Conservation (phyloP, 352 stramenopile genomes). For the Globisporangium polare region DNA sequence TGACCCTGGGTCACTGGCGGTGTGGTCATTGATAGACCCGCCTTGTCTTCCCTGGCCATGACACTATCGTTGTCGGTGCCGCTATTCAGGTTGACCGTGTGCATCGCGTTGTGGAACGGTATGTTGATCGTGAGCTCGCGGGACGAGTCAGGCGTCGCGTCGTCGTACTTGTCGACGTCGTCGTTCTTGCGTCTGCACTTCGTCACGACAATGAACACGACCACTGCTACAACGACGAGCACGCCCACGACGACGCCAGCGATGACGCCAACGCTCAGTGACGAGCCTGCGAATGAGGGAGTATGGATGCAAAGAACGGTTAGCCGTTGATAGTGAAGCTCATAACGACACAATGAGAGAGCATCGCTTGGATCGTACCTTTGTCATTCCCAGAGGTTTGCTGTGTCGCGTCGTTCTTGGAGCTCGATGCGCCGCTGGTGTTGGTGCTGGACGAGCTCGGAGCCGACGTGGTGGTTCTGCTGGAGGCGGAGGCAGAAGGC, state of each 20-base stretch:
- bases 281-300: not conserved
- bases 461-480: not conserved
- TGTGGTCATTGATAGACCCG: too few relatives aligned
- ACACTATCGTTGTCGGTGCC: not conserved
- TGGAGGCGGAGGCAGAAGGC: not conserved
- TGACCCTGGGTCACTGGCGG: not conserved
- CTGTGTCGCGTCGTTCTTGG: not conserved
- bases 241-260: not conserved
- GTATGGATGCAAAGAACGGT: too few relatives aligned
- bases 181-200: not conserved
- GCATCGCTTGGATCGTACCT: not conserved
- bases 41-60: too few relatives aligned
- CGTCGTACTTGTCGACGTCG: not conserved
- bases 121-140: not conserved
- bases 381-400: not conserved
- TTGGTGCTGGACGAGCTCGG: not conserved
- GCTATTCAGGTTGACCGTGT: not conserved
- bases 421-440: not conserved
- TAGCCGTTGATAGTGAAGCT: too few relatives aligned
- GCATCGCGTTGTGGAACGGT: not conserved
- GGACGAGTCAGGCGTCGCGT: not conserved
- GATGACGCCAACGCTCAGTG: not conserved
- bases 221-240: not conserved
- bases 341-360: too few relatives aligned
- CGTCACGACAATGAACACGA: not conserved